Evolutionary conservation across 352 stramenopile genomes (phyloP), one percentile per base, ranked within the genome.

Genomic region (Phytophthora chlamydospora): DNA sequence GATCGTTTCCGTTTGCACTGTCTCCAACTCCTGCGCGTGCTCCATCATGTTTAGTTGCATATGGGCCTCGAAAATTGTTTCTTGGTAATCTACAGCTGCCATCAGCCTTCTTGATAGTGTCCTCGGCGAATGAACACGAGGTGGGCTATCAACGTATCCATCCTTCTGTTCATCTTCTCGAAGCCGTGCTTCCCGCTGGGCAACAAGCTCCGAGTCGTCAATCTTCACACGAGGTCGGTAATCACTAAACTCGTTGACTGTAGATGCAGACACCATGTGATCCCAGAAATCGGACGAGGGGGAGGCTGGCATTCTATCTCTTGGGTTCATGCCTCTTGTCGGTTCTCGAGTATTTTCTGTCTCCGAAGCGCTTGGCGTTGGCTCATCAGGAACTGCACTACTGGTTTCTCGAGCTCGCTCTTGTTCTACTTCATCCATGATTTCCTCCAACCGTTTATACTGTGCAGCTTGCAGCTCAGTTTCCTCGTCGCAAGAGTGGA

Each of bases 11-110:
- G 64, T 46, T 50, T 89, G 83, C 0, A 75, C 80, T 35, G 75
- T 58, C 34, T 89, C 76, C 8, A 91, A 32, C 9, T 74, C 59
- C 6, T 84, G 79, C 2, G 71, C 53, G 16, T 88, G 77, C 45
- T 90, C 81, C 67, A 92, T 83, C 52, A 78, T 69, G 0, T 71
- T 59, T 9, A 90, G 33, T 36, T 90, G 79, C 14, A 88, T 43
- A 19, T 90, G 81, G 0, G 83, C 83, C 2, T 89, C 77, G 21
- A 82, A 68, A 24, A 92, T 77, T 1, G 76, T 66, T 53, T 92
- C 83, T 47, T 89, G 80, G 33, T 85, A 90, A 42, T 87, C 83
- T 1, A 92, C 76, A 31, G 82, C 81, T 6, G 81, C 81, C 6
- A 92, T 59, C 27, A 92, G 40, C 10, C 54, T 66, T 31, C 68